These are phyloP conservation scores for Linderina pennispora DNA, from an alignment of 192 early-diverging fungal genomes.

Conservation along the genomic window DNA sequence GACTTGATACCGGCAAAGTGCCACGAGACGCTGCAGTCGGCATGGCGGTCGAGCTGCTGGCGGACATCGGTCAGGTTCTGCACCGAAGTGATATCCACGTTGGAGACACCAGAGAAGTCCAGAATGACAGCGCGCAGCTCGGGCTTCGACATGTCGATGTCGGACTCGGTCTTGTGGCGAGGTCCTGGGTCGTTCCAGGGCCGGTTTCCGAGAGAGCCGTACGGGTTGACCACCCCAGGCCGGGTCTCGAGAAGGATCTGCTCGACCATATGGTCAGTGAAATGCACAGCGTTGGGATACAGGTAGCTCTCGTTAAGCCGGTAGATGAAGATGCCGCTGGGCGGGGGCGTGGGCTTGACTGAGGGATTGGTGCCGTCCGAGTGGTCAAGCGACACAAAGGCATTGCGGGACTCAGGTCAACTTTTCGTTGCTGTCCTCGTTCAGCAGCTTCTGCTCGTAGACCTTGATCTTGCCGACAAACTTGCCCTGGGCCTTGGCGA, in stretches of 20 bases:
- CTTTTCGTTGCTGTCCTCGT: background rate
- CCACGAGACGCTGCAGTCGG: conserved; percentile 45
- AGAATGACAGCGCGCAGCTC: conserved; percentile 66
- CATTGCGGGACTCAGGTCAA: too few species aligned
- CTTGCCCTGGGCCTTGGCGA: conserved; percentile 50
- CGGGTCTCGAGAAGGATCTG: conserved; percentile 44
- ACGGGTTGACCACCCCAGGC: conserved; percentile 37
- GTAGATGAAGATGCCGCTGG: conserved; percentile 38
- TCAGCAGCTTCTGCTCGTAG: conserved; percentile 9
- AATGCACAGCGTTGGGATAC: conserved; percentile 46
- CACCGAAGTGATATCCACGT: conserved; percentile 75
- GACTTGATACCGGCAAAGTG: conserved; percentile 50
- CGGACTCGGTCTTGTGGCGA: conserved; percentile 34
- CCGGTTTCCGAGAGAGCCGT: conserved; percentile 41
- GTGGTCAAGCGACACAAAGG: conserved; percentile 63
- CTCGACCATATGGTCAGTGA: conserved; percentile 47
- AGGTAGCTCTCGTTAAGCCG: conserved; percentile 42
- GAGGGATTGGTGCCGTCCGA: conserved; percentile 32
- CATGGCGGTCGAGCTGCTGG: conserved; percentile 50
- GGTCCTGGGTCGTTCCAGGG: conserved; percentile 55
- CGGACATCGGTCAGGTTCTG: conserved; percentile 67
- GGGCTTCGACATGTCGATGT: conserved; percentile 42
- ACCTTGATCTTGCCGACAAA: conserved; percentile 37
- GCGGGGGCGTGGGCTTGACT: conserved; percentile 17
- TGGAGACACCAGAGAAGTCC: conserved; percentile 73